These are phyloP conservation scores for Teratosphaeria zuluensis DNA, from an alignment of 2,329 filamentous ascomycete species.

Conservation along the genomic window DNA sequence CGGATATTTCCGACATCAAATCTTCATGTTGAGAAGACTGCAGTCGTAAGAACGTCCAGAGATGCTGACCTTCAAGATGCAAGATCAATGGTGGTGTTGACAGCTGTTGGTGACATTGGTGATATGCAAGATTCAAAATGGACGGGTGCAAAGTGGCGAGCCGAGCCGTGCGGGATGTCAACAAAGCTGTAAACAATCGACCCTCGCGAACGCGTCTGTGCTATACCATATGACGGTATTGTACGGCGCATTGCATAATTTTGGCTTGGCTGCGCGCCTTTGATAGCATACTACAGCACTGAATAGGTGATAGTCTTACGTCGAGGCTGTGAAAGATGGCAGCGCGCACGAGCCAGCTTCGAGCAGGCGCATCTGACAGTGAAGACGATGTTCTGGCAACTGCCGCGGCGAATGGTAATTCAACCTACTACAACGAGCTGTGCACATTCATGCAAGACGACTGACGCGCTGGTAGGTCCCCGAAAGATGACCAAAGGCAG, in stretches of 20 bases:
- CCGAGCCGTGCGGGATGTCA: background rate
- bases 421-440: background rate
- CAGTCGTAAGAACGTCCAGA: too few species aligned
- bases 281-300: background rate
- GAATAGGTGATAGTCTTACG: background rate
- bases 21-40: too few species aligned
- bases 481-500: constrained; percentile 14
- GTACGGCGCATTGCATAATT: background rate
- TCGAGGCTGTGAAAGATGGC: background rate
- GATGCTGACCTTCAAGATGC: too few species aligned
- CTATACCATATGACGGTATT: background rate
- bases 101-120: background rate
- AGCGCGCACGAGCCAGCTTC: constrained; percentile 1
- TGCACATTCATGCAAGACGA: background rate
- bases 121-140: background rate
- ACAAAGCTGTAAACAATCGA: background rate
- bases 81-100: too few species aligned
- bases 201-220: background rate
- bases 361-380: constrained; percentile 13
- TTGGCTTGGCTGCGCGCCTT: background rate
- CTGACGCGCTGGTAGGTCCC: constrained; percentile 2
- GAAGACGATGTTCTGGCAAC: constrained; percentile 14
- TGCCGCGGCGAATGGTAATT: constrained; percentile 7
- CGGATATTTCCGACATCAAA: too few species aligned
- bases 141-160: background rate